Base-by-base conservation (phyloP, 768 basidiomycete genomes). In the Tylopilus felleus region DNA sequence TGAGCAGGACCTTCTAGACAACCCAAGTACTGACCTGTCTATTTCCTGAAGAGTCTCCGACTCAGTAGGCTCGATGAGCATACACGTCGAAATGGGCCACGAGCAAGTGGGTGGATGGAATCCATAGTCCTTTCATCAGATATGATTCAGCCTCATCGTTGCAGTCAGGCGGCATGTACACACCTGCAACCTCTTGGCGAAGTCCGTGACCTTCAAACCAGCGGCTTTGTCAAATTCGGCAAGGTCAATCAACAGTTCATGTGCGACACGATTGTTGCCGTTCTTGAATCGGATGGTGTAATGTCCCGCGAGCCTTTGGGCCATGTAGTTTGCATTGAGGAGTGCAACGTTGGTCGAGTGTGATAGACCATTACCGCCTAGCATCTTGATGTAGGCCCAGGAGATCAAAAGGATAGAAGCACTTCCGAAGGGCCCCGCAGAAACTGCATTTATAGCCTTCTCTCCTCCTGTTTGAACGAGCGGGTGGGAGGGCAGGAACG, bases 341-440 rank as follows among this genome's bases (percentile, higher is more conserved):
- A 99, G 79, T 1, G 97, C 93, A 28, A 91, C 74, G 62, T 88
- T 90, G 3, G 94, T 90, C 0, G 93, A 86, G 55, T 93, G 81
- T 22, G 84, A 81, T 25, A 99, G 81, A 8, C 97, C 97, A 51
- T 83, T 75, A 8, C 95, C 96, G 25, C 97, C 97, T n/a, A 99
- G 83, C 97, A 99, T 98, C 76, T 91, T 96, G 80, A 97, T 92
- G 72, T 97, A 99, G 13, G 97, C 96, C 95, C 96, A 98, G 0
- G 95, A 98, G 64, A 98, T 98, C 56, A 95, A 79, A 44, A 91
- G 85, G 64, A 99, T 94, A 8, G 93, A 95, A 3, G 97, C 91
- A 60, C 93, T 95, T 42, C 97, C 96, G 67, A 85, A 98, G 0
- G 94, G 97, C 2, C 90, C 93, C 0, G 91, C 91, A 9, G 96